Evolutionary conservation across 1,139 yeast species (phyloP).

Genomic region (Yamadazyma siamensis): DNA sequence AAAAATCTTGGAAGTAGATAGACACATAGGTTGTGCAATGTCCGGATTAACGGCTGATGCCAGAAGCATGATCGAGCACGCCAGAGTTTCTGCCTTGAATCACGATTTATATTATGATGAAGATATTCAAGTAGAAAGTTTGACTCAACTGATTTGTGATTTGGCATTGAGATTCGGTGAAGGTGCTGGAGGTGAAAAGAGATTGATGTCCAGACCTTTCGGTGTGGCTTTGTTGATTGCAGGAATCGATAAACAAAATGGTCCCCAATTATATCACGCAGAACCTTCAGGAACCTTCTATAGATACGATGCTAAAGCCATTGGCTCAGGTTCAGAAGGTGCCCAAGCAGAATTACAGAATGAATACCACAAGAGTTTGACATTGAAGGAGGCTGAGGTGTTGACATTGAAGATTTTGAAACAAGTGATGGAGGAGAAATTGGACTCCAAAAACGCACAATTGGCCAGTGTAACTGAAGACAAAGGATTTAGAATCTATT

Average conservation of each 20-base stretch:
- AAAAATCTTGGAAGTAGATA: slow-evolving; percentile 91
- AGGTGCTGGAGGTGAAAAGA: slow-evolving; percentile 96
- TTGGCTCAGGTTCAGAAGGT: slow-evolving; percentile 98
- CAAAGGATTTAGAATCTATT: slow-evolving; percentile 82
- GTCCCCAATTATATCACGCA: slow-evolving; percentile 97
- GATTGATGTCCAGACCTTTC: slow-evolving; percentile 97
- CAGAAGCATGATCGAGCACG: slow-evolving; percentile 97
- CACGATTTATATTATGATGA: slow-evolving; percentile 92
- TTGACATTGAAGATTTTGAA: slow-evolving; percentile 85
- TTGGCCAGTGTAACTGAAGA: slow-evolving; percentile 88
- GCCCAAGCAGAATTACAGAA: slow-evolving; percentile 98
- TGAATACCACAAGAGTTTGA: slow-evolving; percentile 91
- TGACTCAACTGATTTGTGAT: slow-evolving; percentile 96
- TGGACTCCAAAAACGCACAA: slow-evolving; percentile 94
- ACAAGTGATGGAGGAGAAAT: slow-evolving; percentile 98
- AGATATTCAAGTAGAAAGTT: slow-evolving; percentile 85
- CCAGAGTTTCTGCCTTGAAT: slow-evolving; percentile 86
- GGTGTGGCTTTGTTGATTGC: slow-evolving; percentile 97
- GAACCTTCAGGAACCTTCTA: slow-evolving; percentile 99
- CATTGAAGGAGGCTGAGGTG: slow-evolving; percentile 92
- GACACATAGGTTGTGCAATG: slow-evolving; percentile 98
- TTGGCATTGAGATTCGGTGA: slow-evolving; percentile 96
- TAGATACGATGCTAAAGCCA: slow-evolving; percentile 97
- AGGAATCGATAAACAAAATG: slow-evolving; percentile 87
- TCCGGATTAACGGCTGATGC: slow-evolving; percentile 99